Base-by-base conservation (phyloP, 768 basidiomycete species). In the Infundibulicybe gibba region DNA sequence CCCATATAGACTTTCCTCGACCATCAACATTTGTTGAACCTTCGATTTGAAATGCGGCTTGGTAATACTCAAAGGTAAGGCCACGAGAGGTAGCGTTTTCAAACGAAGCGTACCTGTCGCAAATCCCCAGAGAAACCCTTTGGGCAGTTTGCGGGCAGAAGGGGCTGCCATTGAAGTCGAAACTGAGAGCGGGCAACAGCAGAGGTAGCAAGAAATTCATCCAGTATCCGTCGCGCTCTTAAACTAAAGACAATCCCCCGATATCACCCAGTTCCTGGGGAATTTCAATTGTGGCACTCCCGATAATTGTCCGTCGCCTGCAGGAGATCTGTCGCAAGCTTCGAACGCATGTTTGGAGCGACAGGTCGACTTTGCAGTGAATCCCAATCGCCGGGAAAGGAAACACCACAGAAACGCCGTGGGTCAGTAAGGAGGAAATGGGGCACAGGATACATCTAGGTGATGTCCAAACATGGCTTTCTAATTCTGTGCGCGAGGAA, bases 41-140 rank as follows among this genome's bases (percentile, higher is more conserved):
- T 61, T 89, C 87, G 45, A 87, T 81, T 67, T 89, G 86, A 63
- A 87, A 87, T 48, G 76, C 68, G 17, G 85, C 88, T 77, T 41
- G 40, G 47, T 42, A 49, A 45, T 21, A 48, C 16, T 49, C 41
- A 8, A 3, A 8, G 25, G 25, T 25, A 8, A 25, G 25, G 25
- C 8, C 8, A 8, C 25, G 25, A 8, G 25, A 25, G 25, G 25
- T 25, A 25, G 8, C 25, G 25, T 25, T 25, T 25, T 3, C 8
- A 49, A 34, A 45, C 34, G 19, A 15, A 19, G 57, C 78, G 52
- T 50, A 80, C 83, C 81, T 13, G 85, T 86, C 2, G 83, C 83
- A 56, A 85, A 85, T 40, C 83, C 82, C 79, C 83, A 86, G 44
- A 85, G 67, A 60, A 86, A 84, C 57, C 80, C 76, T 45, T 69